Conservation (phyloP, 257 asterid species). For the Nicotiana benthamiana region DNA sequence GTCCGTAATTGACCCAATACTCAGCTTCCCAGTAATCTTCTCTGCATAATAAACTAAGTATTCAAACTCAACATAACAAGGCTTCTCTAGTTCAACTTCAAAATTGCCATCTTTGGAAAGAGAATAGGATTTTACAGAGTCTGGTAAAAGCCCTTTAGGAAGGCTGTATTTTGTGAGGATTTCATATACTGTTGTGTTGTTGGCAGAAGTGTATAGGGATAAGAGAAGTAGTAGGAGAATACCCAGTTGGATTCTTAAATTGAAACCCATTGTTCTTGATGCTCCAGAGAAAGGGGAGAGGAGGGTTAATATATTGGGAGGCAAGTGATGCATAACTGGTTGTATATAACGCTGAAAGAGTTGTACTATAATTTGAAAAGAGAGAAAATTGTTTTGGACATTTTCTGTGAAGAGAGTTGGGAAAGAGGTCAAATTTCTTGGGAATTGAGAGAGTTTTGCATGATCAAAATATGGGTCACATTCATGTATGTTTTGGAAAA, state of each 20-base stretch:
- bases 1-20: constrained; percentile 57
- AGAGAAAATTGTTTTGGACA: neutral
- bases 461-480: neutral
- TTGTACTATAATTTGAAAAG: neutral
- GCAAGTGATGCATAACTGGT: neutral
- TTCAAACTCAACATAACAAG: constrained; percentile 76
- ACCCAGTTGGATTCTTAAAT: neutral
- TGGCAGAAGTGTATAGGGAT: neutral
- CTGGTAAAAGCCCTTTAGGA: constrained; percentile 82
- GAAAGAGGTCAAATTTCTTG: neutral
- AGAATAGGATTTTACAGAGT: constrained; percentile 62
- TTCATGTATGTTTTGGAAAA: neutral
- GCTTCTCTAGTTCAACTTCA: constrained; percentile 44
- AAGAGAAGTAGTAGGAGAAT: neutral
- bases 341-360: neutral
- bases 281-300: neutral
- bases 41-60: constrained; percentile 73
- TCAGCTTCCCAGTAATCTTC: constrained; percentile 64
- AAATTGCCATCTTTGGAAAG: constrained; percentile 67
- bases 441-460: neutral
- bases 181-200: constrained; percentile 41
- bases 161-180: constrained; percentile 59
- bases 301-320: neutral
- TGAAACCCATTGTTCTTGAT: neutral
- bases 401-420: neutral